A percentile compares a stretch with the other conserved stretches of the same genome.
Conservation (phyloP, 2,329 filamentous ascomycete genomes). For the Botryotinia globosa region DNA sequence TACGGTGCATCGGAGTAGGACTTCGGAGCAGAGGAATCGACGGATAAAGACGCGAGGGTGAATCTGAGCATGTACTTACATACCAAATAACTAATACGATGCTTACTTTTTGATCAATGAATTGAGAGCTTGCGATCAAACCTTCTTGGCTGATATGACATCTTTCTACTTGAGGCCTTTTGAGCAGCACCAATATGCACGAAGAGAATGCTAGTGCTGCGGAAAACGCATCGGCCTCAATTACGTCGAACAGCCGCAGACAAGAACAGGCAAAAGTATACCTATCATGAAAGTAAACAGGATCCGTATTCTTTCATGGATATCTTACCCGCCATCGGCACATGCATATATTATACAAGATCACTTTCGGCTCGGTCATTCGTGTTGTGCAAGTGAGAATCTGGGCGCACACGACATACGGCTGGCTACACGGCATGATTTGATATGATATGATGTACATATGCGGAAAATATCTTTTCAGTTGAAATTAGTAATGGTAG, state of each 20-base stretch:
- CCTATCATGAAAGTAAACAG: background rate
- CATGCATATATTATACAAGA: background rate
- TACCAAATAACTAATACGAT: slow-evolving; percentile 18
- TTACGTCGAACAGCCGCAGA: background rate
- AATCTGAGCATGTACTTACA: slow-evolving; percentile 15
- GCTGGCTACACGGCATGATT: background rate
- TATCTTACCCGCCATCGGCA: background rate
- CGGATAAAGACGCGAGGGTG: background rate
- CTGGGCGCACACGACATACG: background rate
- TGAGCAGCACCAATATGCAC: background rate
- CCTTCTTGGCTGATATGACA: background rate
- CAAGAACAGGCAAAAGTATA: background rate
- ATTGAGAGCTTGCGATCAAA: background rate
- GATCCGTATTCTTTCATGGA: background rate
- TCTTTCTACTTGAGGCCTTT: background rate
- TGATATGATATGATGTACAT: background rate
- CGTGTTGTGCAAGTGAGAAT: background rate
- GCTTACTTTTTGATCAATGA: slow-evolving; percentile 7
- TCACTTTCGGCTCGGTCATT: background rate
- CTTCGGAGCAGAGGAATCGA: background rate
- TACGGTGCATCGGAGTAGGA: slow-evolving; percentile 3
- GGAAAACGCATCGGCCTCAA: background rate
- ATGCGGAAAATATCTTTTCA: background rate
- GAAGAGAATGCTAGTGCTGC: background rate
- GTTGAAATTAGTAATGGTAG: background rate